Evolutionary conservation across 352 stramenopile species (phyloP).

Genomic region (Aphanomyces euteiches): DNA sequence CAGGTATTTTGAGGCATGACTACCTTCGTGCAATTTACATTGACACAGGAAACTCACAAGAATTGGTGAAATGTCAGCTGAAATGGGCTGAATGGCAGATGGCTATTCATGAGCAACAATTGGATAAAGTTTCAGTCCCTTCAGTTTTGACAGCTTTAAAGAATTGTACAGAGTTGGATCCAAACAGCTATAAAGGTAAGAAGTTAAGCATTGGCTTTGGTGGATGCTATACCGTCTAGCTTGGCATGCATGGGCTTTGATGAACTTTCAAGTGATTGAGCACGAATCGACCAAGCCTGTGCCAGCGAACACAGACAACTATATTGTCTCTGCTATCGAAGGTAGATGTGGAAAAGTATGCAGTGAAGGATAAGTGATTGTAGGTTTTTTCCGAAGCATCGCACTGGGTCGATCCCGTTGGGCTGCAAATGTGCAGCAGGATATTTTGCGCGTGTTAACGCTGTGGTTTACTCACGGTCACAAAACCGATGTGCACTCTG

Average conservation of each 20-base stretch:
- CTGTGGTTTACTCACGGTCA: constrained; percentile 97
- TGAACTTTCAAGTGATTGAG: constrained; percentile 96
- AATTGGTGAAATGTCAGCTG: constrained; percentile 80
- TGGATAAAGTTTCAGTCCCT: constrained; percentile 70
- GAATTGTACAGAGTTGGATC: constrained; percentile 66
- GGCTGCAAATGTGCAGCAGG: constrained; percentile 96
- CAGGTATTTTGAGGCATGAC: constrained; percentile 5
- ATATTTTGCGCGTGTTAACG: constrained; percentile 97
- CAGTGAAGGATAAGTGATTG: constrained; percentile 31
- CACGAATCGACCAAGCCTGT: constrained; percentile 46
- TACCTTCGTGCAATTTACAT: background rate
- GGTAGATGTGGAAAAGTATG: constrained; percentile 21
- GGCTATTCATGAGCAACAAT: constrained; percentile 72
- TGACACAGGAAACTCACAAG: constrained; percentile 36
- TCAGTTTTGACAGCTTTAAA: constrained; percentile 63
- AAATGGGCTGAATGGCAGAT: constrained; percentile 85
- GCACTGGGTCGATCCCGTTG: constrained; percentile 92
- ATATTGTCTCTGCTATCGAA: constrained; percentile 67
- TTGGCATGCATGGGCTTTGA: constrained; percentile 96
- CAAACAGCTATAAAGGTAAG: constrained; percentile 56
- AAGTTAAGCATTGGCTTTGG: too few species aligned
- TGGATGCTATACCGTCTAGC: constrained; percentile 39
- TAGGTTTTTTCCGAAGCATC: constrained; percentile 95
- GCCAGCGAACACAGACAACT: constrained; percentile 42
- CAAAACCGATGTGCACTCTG: constrained; percentile 80